Percentiles rank a stretch among this genome's conserved stretches.
Conservation (phyloP, 148 eudicot species). For the Salicornia ramosissima region DNA sequence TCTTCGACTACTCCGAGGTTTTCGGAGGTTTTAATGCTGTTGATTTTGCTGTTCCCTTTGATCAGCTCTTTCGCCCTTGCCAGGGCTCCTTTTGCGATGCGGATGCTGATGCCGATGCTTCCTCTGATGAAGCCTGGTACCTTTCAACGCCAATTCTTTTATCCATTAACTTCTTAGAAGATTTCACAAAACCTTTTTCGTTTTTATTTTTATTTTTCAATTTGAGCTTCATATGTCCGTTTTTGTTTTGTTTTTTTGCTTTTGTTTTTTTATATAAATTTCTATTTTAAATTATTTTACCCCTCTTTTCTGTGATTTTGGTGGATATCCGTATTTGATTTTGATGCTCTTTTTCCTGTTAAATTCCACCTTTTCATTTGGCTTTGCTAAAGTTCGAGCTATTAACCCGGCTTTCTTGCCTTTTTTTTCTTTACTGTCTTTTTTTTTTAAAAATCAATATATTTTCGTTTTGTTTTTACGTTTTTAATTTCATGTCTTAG, state of each 20-base stretch:
- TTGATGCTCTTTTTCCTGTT: neutral
- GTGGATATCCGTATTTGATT: neutral
- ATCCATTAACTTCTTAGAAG: no score
- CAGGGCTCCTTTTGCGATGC: conserved; percentile 26
- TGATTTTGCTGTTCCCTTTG: conserved; percentile 47
- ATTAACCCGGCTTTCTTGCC: neutral
- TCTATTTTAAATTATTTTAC: neutral
- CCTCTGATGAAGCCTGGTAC: conserved; percentile 75
- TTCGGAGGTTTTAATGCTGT: conserved; percentile 47
- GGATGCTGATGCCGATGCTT: conserved; percentile 28
- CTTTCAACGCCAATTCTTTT: no score
- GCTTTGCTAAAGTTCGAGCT: neutral
- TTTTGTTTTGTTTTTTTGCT: neutral
- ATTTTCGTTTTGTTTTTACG: neutral
- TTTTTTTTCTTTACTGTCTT: neutral
- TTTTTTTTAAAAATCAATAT: neutral
- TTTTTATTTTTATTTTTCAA: neutral
- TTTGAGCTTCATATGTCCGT: neutral
- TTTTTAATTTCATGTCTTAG: neutral
- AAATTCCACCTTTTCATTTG: neutral
- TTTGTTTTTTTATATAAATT: neutral
- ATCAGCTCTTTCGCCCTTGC: conserved; percentile 42
- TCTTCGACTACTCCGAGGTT: conserved; percentile 62
- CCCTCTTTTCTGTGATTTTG: neutral
- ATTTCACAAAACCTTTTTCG: no score